Base-by-base conservation (phyloP, 768 basidiomycete species). In the Candolleomyces efflorescens region DNA sequence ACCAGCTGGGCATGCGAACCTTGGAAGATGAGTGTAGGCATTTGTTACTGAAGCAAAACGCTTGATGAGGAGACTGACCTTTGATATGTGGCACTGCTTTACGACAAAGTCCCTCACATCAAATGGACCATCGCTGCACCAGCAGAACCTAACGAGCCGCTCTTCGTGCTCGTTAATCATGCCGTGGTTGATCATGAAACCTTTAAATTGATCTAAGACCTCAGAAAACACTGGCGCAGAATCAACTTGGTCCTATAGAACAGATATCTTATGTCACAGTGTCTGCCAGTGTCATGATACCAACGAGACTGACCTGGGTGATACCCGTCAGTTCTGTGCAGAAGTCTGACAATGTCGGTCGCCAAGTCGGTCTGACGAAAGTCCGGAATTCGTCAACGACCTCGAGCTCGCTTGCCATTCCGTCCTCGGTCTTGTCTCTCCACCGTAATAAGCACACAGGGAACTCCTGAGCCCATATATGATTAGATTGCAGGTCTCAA, bases 301-400 rank as follows among this genome's bases (percentile, higher is more conserved):
- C 17, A 44, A 53, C 43, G n/a, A 54, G 41, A 17, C 23, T 27
- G 41, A 95, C 95, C 79, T 99, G 96, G 2, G 86, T 87, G 58
- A 99, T 94, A 17, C 94, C 94, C 10, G 96, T 99, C 47, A 99
- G 77, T 37, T 82, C 72, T 18, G 80, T 92, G 69, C 96, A 98
- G 68, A 97, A 99, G 3, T 79, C 72, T 6, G 91, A 87, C 6
- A 99, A 79, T 53, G 71, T 76, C 0, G 95, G 94, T 45, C 81
- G 76, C 92, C 94, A 98, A 5, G 85, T 89, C 6, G 96, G 96
- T 65, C 78, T 78, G 45, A 98, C 93, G 69, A 91, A 96, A 62
- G 84, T 87, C 60, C 90, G 86, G 74, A 94, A 98, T 68, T 92
- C 90, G 62, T 84, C 89, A 18, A 89, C 78, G 39, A 89, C 75